Conservation (phyloP, 768 basidiomycete genomes). For the Lentinula detonsa region DNA sequence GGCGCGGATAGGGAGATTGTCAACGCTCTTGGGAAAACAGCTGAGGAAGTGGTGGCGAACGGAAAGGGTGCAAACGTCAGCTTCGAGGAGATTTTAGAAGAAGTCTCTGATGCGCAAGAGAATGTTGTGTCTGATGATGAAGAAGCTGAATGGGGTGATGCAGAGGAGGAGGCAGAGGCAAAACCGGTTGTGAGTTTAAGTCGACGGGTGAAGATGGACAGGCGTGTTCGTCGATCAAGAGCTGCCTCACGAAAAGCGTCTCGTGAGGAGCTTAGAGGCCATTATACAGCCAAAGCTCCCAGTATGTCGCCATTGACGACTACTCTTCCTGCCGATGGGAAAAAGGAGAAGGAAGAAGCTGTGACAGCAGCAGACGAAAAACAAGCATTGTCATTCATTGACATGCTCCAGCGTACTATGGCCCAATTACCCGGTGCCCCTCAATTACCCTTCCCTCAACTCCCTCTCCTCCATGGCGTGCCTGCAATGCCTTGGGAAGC, state of each 20-base stretch:
- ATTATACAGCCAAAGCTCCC: background rate
- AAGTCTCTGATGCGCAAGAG: background rate
- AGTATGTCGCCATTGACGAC: background rate
- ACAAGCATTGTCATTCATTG: conserved; percentile 50
- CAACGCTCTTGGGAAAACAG: conserved; percentile 62
- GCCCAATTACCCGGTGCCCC: conserved; percentile 57
- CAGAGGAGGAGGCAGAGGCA: conserved; percentile 57
- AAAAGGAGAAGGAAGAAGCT: conserved; percentile 9
- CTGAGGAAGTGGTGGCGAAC: conserved; percentile 43
- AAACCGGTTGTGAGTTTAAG: conserved; percentile 12
- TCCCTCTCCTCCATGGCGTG: conserved; percentile 65
- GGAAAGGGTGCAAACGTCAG: background rate
- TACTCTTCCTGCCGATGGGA: conserved; percentile 5
- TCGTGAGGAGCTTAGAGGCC: background rate
- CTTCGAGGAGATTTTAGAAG: conserved; percentile 1
- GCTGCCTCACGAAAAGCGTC: background rate
- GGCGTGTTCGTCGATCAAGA: background rate
- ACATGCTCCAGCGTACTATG: conserved; percentile 72
- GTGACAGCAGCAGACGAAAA: conserved; percentile 13
- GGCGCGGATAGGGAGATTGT: conserved; percentile 81
- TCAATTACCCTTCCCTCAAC: conserved; percentile 36
- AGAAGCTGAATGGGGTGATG: conserved; percentile 66
- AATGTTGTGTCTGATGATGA: conserved; percentile 23
- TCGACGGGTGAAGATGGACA: conserved; percentile 20
- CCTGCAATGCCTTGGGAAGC: conserved; percentile 58